Base-by-base conservation (phyloP, 2,329 filamentous ascomycete species). In the Fusarium sp. region DNA sequence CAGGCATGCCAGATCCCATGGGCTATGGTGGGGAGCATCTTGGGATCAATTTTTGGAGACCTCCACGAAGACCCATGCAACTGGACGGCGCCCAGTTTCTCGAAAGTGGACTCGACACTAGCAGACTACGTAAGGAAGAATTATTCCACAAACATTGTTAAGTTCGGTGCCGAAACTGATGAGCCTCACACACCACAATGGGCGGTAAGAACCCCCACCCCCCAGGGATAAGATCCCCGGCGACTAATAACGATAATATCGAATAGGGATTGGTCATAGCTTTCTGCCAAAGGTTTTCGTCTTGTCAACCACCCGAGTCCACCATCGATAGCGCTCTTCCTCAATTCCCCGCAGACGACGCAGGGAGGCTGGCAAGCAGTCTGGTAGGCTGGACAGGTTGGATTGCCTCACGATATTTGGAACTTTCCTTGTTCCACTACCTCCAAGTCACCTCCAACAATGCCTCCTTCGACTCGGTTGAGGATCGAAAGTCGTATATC, bases 271-370 rank as follows among this genome's bases (percentile, higher is more conserved):
- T 4, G 1, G 3, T 38, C 7, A 38, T 38, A 2, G 17, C 3
- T 1, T 38, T 38, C 36, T 38, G 36, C 17, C 3, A 5, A 10
- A n/a, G 17, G 8, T 5, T 4, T 38, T 38, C 16, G 36, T 38
- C n/a, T 38, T 9, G 8, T 4, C 17, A n/a, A 3, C 8, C 36
- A 38, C 4, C 36, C 9, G 4, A 11, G 4, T n/a, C 1, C 8
- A 5, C 36, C 36, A 10, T 10, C 0, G 2, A 10, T 11, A 1
- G 4, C 17, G 9, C 8, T 38, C 4, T n/a, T n/a, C 5, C 2
- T 7, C 42, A 46, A 24, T 7, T 24, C 20, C n/a, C 22, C 3
- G 3, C 5, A 12, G 14, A 22, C 2, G 42, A 46, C 20, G 7
- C 12, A 46, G 42, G 6, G 22, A 8, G 42, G 2, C 2, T 11